A percentile compares a stretch with the other conserved stretches of the same genome.
Evolutionary conservation across 129 eudicot genomes (phyloP).

Genomic region (Centrapalus pauciflorus): DNA sequence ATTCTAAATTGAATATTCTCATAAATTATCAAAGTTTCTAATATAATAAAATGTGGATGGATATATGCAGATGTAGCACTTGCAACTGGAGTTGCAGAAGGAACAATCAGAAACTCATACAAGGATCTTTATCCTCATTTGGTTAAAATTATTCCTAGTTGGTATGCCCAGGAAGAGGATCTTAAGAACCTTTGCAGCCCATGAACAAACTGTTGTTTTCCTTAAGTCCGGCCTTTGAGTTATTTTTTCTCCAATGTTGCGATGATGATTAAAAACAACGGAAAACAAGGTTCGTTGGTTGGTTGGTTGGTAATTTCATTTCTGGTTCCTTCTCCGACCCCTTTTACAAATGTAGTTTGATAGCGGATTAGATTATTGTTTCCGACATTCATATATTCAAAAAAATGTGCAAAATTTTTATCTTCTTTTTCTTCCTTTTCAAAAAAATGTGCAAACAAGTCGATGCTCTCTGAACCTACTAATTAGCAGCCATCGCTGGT

Average conservation of each 20-base stretch:
- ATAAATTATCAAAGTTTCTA: not conserved
- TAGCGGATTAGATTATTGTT: slow-evolving; percentile 19
- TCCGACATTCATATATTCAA: not conserved
- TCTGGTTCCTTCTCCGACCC: not conserved
- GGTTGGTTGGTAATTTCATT: no score
- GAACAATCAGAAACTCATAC: slow-evolving; percentile 69
- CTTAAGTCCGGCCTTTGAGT: not conserved
- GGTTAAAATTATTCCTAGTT: slow-evolving; percentile 66
- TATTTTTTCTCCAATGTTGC: not conserved
- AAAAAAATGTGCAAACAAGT: no score
- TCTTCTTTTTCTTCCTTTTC: not conserved
- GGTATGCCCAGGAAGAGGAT: slow-evolving; percentile 88
- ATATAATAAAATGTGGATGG: slow-evolving; percentile 7
- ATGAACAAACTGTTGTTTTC: slow-evolving; percentile 23
- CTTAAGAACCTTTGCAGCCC: slow-evolving; percentile 87
- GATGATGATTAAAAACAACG: slow-evolving; percentile 9
- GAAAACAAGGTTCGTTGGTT: no score
- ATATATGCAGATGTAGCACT: slow-evolving; percentile 81
- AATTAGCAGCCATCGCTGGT: no score
- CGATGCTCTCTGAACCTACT: no score
- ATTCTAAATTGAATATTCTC: not conserved
- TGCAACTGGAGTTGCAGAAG: slow-evolving; percentile 92
- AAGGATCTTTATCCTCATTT: slow-evolving; percentile 82
- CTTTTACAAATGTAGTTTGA: slow-evolving; percentile 8
- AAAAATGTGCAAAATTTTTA: slow-evolving; percentile 24